Conservation (phyloP, 495 filamentous ascomycete genomes). For the Hypoxylon perforatum region DNA sequence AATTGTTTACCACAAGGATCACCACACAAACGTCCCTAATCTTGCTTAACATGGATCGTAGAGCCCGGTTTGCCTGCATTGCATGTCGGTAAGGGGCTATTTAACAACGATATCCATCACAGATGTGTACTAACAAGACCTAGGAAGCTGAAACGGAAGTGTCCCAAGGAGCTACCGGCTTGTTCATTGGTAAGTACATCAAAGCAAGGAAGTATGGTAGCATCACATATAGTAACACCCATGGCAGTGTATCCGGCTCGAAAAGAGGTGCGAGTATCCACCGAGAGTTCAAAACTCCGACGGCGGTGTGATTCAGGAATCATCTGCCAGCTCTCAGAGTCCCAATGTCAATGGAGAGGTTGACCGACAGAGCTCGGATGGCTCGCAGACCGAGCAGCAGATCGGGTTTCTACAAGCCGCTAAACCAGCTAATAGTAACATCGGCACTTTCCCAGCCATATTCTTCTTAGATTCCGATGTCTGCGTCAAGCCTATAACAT, state of each 20-base stretch:
- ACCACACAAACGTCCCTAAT: neutral
- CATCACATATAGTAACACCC: conserved; percentile 32
- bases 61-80: conserved; percentile 35
- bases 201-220: conserved; percentile 43
- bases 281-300: conserved; percentile 36
- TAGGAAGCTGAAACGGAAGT: conserved; percentile 55
- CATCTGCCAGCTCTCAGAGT: conserved; percentile 22
- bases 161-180: conserved; percentile 54
- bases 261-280: conserved; percentile 51
- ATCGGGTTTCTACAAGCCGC: neutral
- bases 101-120: neutral
- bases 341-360: conserved; percentile 25
- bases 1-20: no score
- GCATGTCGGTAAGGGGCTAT: conserved; percentile 26
- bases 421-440: neutral
- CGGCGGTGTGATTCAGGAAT: conserved; percentile 7
- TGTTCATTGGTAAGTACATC: conserved; percentile 51
- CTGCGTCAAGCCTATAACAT: conserved; percentile 28
- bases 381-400: neutral
- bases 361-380: neutral
- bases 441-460: conserved; percentile 26
- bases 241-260: conserved; percentile 52
- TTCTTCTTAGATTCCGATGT: conserved; percentile 37
- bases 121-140: neutral
- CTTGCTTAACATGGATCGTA: conserved; percentile 19